Percentiles rank a stretch among this genome's conserved stretches.
phyloP scores from a whole-genome alignment of 495 filamentous ascomycete species.

The Penicillium desertorum region DNA sequence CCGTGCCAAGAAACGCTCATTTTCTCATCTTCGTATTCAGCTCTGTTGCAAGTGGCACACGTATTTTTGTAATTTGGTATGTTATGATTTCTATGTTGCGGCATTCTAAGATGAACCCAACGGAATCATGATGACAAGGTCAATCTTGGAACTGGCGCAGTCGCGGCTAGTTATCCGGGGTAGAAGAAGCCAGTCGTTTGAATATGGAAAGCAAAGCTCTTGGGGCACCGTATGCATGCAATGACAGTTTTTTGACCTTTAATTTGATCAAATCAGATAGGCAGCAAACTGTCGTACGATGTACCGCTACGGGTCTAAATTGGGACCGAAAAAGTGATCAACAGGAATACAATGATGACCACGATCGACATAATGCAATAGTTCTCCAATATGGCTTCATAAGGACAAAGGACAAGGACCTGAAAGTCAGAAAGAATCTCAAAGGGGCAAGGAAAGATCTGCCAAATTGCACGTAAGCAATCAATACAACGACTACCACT shows the following conservation, averaged over 20 bases:
- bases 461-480: too few relatives aligned
- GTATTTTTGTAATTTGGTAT: not conserved
- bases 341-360: too few relatives aligned
- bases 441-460: too few relatives aligned
- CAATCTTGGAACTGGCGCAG: not conserved
- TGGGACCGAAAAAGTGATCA: too few relatives aligned
- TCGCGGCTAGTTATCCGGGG: not conserved
- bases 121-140: not conserved
- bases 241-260: not conserved
- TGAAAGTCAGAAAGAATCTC: too few relatives aligned
- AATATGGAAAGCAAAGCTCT: not conserved
- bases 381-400: too few relatives aligned
- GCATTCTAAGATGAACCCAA: not conserved
- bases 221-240: not conserved
- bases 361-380: too few relatives aligned
- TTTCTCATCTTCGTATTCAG: not conserved
- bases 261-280: not conserved
- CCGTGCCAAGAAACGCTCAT: not conserved
- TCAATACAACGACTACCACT: not conserved
- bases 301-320: too few relatives aligned
- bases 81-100: not conserved
- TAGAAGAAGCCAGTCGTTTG: not conserved
- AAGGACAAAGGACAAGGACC: too few relatives aligned
- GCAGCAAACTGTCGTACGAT: not conserved
- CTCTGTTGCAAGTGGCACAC: not conserved